Conservation (phyloP, 2,329 filamentous ascomycete genomes). For the Aspergillus sojae region DNA sequence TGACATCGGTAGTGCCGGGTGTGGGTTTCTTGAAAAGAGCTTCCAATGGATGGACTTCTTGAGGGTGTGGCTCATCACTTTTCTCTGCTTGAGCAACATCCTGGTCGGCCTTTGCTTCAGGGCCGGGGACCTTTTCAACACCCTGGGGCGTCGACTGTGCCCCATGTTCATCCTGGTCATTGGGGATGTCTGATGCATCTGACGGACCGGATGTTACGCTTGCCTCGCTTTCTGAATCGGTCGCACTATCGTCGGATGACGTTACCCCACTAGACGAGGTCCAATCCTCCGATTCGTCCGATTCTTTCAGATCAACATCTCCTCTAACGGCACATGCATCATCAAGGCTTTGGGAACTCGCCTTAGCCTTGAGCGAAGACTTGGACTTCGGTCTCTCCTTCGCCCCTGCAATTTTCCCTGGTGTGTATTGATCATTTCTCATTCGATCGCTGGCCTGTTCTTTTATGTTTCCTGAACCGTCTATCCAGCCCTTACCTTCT, state of each 20-base stretch:
- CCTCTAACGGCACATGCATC: slow-evolving; percentile 15
- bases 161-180: slow-evolving; percentile 24
- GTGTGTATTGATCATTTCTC: slow-evolving; percentile 32
- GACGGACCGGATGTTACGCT: slow-evolving; percentile 28
- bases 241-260: slow-evolving; percentile 31
- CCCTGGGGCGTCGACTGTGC: slow-evolving; percentile 8
- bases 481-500: slow-evolving; percentile 86
- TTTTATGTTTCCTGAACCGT: slow-evolving; percentile 74
- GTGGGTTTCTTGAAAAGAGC: slow-evolving; percentile 81
- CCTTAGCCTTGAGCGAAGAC: slow-evolving; percentile 5
- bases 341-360: slow-evolving; percentile 13
- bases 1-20: slow-evolving; percentile 38
- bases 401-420: slow-evolving; percentile 33
- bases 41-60: slow-evolving; percentile 79
- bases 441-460: slow-evolving; percentile 34
- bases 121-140: slow-evolving; percentile 1
- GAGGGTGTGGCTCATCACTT: slow-evolving; percentile 1
- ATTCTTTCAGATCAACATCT: slow-evolving; percentile 23
- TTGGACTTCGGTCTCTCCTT: slow-evolving; percentile 32
- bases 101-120: slow-evolving; percentile 17
- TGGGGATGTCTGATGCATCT: slow-evolving; percentile 30
- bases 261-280: slow-evolving; percentile 40
- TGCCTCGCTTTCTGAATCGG: slow-evolving; percentile 30
- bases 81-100: slow-evolving; percentile 14
- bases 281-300: slow-evolving; percentile 34